Base-by-base conservation (phyloP, 2,329 filamentous ascomycete genomes). In the Sphaerulina musiva region DNA sequence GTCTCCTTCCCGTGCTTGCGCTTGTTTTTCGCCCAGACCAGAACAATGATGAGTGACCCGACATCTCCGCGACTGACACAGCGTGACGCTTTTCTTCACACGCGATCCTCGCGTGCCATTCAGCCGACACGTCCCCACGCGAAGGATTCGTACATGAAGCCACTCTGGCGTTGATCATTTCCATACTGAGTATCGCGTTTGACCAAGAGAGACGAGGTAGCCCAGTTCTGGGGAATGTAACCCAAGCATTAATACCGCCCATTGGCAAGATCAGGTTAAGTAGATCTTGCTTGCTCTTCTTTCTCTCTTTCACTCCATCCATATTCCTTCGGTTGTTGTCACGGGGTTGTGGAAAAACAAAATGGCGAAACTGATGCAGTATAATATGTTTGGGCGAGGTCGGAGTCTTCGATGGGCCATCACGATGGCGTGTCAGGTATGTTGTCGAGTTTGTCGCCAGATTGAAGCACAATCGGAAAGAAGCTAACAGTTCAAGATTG, bases 361-460 rank as follows among this genome's bases (percentile, higher is more conserved):
- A 8, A 51, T 47, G 42, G 47, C 46, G 48, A 55, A 51, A 4
- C 54, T 59, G 57, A 44, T 52, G 52, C 58, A 66, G 40, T 50
- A 55, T 34, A 66, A 68, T 23, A 34, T 64, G 26, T 70, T 68
- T 40, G 65, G 66, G 9, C 53, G 65, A 9, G 68, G 67, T 34
- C 55, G 57, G 32, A 55, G 51, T 23, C 58, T 69, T 12, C 64
- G 63, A 20, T 58, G 62, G 31, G 66, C 68, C 7, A 68, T 70
- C 32, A 67, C 63, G 42, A 56, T 68, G 7, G 58, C 59, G 23
- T 68, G 66, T 53, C 64, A 68, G 54, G 60, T 51, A 46, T 46
- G 48, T 12, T n/a, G 8, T 23, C 11, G 12, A 26, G 11, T 29
- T 9, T 12, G 8, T 11, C 6, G 4, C 17, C 3, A 31, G 2